Conservation (phyloP, 352 stramenopile genomes). For the Phytopythium montanum region DNA sequence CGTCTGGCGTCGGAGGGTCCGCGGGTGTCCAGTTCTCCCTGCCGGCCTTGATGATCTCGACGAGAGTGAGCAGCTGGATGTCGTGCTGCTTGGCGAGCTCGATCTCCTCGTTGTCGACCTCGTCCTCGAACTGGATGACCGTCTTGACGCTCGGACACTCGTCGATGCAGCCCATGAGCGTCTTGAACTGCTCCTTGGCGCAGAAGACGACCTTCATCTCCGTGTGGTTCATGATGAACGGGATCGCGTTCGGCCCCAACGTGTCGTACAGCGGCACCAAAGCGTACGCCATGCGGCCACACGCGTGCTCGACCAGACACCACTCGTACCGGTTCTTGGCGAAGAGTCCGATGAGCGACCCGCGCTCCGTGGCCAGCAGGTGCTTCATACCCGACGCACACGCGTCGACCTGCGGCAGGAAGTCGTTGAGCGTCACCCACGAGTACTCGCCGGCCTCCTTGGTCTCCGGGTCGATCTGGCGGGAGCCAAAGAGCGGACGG, state of each 20-base stretch:
- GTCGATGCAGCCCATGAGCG: conserved; percentile 49
- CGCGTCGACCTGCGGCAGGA: conserved; percentile 41
- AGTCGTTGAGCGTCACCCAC: conserved; percentile 64
- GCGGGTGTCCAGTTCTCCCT: conserved; percentile 37
- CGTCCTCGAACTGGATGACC: conserved; percentile 58
- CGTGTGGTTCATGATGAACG: conserved; percentile 81
- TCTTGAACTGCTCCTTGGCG: conserved; percentile 56
- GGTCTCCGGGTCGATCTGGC: conserved; percentile 30
- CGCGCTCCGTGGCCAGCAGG: conserved; percentile 32
- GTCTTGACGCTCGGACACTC: conserved; percentile 49
- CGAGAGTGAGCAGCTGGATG: conserved; percentile 40
- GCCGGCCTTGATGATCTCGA: conserved; percentile 34
- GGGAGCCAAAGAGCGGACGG: conserved; percentile 53
- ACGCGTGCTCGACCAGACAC: conserved; percentile 64
- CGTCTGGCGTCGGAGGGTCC: conserved; percentile 27
- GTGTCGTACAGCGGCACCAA: conserved; percentile 82
- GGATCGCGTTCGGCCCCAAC: conserved; percentile 57
- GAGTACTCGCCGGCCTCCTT: conserved; percentile 35
- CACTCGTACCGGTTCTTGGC: conserved; percentile 79
- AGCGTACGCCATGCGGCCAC: conserved; percentile 66
- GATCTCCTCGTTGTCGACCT: conserved; percentile 38
- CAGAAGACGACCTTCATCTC: conserved; percentile 75
- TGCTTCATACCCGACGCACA: conserved; percentile 37
- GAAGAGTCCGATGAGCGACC: conserved; percentile 63
- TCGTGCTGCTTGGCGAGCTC: conserved; percentile 31